phyloP scores from a whole-genome alignment of 805 yeast genomes.

The Suhomyces tanzawaensis region DNA sequence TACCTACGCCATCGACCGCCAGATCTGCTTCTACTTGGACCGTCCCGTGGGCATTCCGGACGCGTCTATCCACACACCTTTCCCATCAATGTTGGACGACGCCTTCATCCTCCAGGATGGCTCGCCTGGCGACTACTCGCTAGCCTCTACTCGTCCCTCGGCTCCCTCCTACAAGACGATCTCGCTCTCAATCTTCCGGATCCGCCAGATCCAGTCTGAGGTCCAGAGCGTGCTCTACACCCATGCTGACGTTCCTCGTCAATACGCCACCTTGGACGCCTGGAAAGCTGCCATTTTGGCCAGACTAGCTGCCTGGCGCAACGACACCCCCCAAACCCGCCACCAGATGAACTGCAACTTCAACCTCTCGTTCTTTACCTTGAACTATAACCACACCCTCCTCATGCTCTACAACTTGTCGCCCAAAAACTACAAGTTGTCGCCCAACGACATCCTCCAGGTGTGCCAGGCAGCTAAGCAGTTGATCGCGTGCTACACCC shows the following conservation, averaged over 20 bases:
- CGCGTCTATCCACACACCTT: conserved; percentile 65
- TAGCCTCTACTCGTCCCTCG: neutral
- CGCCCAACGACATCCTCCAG: conserved; percentile 50
- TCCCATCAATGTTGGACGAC: conserved; percentile 77
- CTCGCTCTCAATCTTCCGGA: conserved; percentile 62
- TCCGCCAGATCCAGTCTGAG: conserved; percentile 75
- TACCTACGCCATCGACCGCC: conserved; percentile 80
- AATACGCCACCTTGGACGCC: conserved; percentile 47
- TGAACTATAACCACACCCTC: conserved; percentile 76
- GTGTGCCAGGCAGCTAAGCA: conserved; percentile 65
- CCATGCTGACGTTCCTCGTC: conserved; percentile 66
- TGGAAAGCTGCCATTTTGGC: conserved; percentile 60
- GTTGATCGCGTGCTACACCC: conserved; percentile 60
- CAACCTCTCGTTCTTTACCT: conserved; percentile 62
- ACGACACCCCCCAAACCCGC: conserved; percentile 52
- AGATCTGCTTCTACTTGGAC: conserved; percentile 80
- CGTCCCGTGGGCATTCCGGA: conserved; percentile 90
- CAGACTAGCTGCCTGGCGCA: conserved; percentile 63
- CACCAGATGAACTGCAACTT: conserved; percentile 71
- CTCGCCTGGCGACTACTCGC: neutral
- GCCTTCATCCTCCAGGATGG: conserved; percentile 45
- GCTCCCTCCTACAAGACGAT: conserved; percentile 65
- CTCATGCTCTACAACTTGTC: conserved; percentile 73
- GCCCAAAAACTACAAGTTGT: conserved; percentile 60
- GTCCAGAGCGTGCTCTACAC: conserved; percentile 73